Percentiles rank a stretch among this genome's conserved stretches.
phyloP scores from a whole-genome alignment of 2,329 filamentous ascomycete species.

The Trichophyton equinum region DNA sequence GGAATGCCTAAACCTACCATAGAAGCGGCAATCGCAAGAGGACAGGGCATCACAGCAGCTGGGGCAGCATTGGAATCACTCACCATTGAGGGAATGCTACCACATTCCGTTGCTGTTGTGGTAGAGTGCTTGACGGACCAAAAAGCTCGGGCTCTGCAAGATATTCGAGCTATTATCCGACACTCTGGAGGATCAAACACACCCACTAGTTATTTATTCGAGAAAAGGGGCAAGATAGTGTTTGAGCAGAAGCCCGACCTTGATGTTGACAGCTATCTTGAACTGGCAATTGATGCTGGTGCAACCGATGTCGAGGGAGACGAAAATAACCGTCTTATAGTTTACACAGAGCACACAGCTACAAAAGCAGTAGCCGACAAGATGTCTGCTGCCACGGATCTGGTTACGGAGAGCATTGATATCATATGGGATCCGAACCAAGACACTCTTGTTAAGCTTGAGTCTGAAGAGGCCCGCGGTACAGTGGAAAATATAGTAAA shows the following conservation, averaged over 20 bases:
- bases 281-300: conserved; percentile 74
- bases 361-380: conserved; percentile 52
- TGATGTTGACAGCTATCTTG: conserved; percentile 58
- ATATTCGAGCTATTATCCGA: conserved; percentile 60
- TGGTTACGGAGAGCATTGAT: conserved; percentile 61
- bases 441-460: conserved; percentile 57
- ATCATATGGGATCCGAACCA: conserved; percentile 77
- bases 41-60: conserved; percentile 66
- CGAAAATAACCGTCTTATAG: conserved; percentile 55
- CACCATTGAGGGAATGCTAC: conserved; percentile 68
- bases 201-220: conserved; percentile 73
- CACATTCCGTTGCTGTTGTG: conserved; percentile 60
- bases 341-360: conserved; percentile 56
- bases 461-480: conserved; percentile 43
- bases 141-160: conserved; percentile 58
- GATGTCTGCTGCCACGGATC: conserved; percentile 48
- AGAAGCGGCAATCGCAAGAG: conserved; percentile 73
- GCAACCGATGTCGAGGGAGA: conserved; percentile 46
- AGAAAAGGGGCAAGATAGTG: conserved; percentile 61
- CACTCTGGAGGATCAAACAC: conserved; percentile 56
- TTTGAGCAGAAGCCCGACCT: conserved; percentile 48
- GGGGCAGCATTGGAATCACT: conserved; percentile 66
- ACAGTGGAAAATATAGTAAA: conserved; percentile 47
- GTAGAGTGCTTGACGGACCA: conserved; percentile 79
- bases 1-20: conserved; percentile 75